Evolutionary conservation across 768 basidiomycete species (phyloP).

Genomic region (Calvatia gigantea): DNA sequence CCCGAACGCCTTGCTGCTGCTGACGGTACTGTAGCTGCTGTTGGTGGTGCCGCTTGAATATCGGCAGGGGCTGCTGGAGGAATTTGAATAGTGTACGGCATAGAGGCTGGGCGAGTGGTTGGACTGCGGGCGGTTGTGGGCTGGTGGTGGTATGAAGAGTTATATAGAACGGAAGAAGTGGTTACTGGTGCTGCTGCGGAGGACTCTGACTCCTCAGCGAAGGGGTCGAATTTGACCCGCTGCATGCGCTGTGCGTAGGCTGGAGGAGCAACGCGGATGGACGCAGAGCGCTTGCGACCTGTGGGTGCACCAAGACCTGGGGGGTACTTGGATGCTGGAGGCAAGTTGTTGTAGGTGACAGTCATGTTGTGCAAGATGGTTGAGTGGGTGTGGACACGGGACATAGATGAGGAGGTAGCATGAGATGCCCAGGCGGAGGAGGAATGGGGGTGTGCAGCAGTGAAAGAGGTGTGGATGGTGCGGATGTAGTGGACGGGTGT

Average conservation of each 20-base stretch:
- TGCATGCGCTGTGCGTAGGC: slow-evolving; percentile 5
- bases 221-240: slow-evolving; percentile 32
- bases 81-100: slow-evolving; percentile 26
- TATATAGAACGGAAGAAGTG: slow-evolving; percentile 1
- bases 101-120: background rate
- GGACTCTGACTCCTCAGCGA: slow-evolving; percentile 27
- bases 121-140: background rate
- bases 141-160: background rate
- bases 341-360: background rate
- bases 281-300: slow-evolving; percentile 15
- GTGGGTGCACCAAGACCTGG: slow-evolving; percentile 4
- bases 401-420: slow-evolving; percentile 14
- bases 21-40: slow-evolving; percentile 2
- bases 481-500: slow-evolving; percentile 35
- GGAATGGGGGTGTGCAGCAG: slow-evolving; percentile 20
- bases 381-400: slow-evolving; percentile 18
- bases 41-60: slow-evolving; percentile 17
- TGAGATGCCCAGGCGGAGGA: slow-evolving; percentile 23
- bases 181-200: background rate
- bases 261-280: slow-evolving; percentile 21
- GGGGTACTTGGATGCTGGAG: slow-evolving; percentile 4
- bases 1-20: background rate
- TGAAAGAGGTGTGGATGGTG: slow-evolving; percentile 38
- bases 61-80: slow-evolving; percentile 21
- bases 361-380: slow-evolving; percentile 22